These are phyloP conservation scores for Bauhinia variegata DNA, from an alignment of 306 rosid genomes.

Conservation along the genomic window DNA sequence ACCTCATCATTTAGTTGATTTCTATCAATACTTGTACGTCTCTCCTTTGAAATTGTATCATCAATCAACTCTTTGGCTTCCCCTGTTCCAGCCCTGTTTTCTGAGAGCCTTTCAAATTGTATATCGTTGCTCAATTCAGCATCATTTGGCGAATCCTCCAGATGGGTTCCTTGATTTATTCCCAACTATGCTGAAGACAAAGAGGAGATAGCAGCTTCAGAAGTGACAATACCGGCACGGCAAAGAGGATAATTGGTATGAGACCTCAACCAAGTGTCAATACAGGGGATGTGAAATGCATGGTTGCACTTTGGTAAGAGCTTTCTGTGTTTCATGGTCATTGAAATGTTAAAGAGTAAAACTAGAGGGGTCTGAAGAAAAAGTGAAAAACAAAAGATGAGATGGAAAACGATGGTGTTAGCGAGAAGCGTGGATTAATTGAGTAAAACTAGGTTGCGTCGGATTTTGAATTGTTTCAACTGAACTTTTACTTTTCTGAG, in stretches of 20 bases:
- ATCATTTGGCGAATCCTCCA: conserved; percentile 39
- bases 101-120: background rate
- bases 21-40: background rate
- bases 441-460: conserved; percentile 25
- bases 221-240: conserved; percentile 46
- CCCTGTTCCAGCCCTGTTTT: conserved; percentile 38
- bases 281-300: conserved; percentile 66
- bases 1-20: conserved; percentile 1
- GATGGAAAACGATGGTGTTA: conserved; percentile 35
- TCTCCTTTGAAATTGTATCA: conserved; percentile 40
- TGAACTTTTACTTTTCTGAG: too few relatives aligned
- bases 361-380: conserved; percentile 21
- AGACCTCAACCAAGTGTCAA: conserved; percentile 76
- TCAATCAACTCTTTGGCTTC: conserved; percentile 32
- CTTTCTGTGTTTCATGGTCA: conserved; percentile 60
- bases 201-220: conserved; percentile 25
- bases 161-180: conserved; percentile 41
- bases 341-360: too few relatives aligned
- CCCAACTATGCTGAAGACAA: conserved; percentile 23
- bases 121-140: conserved; percentile 27
- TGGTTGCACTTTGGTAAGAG: conserved; percentile 81
- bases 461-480: conserved; percentile 8
- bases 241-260: conserved; percentile 79
- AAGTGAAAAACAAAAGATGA: conserved; percentile 17
- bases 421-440: conserved; percentile 13